Evolutionary conservation across 768 basidiomycete species (phyloP), one percentile per base, ranked within the genome.

Genomic region (Tricholoma furcatifolium): DNA sequence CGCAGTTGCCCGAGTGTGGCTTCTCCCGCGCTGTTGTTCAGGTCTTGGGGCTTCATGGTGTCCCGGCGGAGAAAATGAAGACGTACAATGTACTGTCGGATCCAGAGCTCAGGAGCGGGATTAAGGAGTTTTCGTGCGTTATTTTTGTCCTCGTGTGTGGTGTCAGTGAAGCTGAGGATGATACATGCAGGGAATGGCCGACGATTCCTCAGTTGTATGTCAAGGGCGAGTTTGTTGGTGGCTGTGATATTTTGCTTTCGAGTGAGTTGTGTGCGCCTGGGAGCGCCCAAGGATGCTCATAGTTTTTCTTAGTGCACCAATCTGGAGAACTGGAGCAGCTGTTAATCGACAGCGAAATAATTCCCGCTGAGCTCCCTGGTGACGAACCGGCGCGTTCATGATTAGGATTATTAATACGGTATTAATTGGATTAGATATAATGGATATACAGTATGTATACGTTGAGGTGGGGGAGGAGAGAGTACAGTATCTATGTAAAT

Each of bases 81-180:
- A 88, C 93, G 4, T 98, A 88, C 68, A 89, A 99, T 66, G 92
- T 96, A 21, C 73, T 99, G 50, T 88, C 80, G 62, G 96, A 98
- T 66, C 65, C 74, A 21, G 91, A 98, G 68, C 74, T 99, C 42
- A 76, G 96, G 56, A 83, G 64, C 60, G 82, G 84, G 3, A 96
- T 98, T 67, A 98, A 99, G 71, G 94, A 98, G 68, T 98, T 92
- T 68, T 95, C 93, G 95, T 98, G 60, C 65, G 93, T 84, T 4
- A 31, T 40, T 20, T 38, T n/a, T 34, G 34, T 49, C 38, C 14
- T 24, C 42, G 30, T 24, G 10, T 52, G 6, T 30, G 7, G 42
- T 18, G 10, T 42, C 17, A 50, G 21, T 7, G 7, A 6, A 30
- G 24, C 5, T 48, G 12, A 31, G 21, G 38, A 11, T 48, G 43